Evolutionary conservation across 2,329 filamentous ascomycete genomes (phyloP), one percentile per base, ranked within the genome.

Genomic region (Albifimbria verrucaria): DNA sequence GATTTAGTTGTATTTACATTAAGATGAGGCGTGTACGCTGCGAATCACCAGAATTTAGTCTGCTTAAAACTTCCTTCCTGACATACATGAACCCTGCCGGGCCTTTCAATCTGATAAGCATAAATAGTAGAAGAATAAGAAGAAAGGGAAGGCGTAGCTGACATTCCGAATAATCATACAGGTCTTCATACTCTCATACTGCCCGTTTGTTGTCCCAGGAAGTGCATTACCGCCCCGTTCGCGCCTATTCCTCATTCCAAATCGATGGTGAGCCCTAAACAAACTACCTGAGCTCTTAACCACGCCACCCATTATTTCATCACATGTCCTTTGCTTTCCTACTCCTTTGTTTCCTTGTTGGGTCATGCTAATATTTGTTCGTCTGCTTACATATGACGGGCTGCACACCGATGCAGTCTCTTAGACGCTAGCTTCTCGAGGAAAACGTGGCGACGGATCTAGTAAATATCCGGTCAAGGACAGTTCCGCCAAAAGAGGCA

Each of bases 401-500:
- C n/a, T n/a, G n/a, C n/a, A n/a, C n/a, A n/a, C n/a, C n/a, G n/a
- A n/a, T n/a, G n/a, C n/a, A n/a, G n/a, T n/a, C n/a, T n/a, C n/a
- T n/a, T n/a, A n/a, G n/a, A n/a, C n/a, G n/a, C n/a, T n/a, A 12
- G 32, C 32, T 32, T 39, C 12, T 39, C 12, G 5, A 17, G 18
- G 32, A n/a, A 39, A 17, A 39, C 32, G 42, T 23, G 48, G 60
- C 53, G 39, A 51, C 53, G 59, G 53, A 70, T 72, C 69, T 72
- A 70, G 58, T 57, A 65, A 44, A 21, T 61, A 62, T 57, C 58
- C 56, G 59, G 68, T 71, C 63, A 72, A 72, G 63, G 66, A 67
- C 58, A 61, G 57, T 69, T 62, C 65, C 60, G 57, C 59, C 59
- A 58, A 63, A 61, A 61, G 54, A 48, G 32, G 41, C 18, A 43